phyloP scores from a whole-genome alignment of 164 flowering plant species.

The Amborella trichopoda region DNA sequence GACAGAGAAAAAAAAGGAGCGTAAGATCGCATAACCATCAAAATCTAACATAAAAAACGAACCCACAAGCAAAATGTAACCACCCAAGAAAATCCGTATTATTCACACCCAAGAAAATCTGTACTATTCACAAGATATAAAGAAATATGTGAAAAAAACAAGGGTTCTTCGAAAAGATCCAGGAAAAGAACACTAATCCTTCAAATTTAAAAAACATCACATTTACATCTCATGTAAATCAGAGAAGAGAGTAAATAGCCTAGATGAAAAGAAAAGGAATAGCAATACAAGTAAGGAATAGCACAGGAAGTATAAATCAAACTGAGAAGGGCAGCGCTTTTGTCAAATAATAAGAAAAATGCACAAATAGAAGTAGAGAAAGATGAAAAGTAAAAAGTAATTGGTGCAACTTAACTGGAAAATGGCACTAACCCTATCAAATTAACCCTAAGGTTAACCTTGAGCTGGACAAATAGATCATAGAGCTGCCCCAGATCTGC shows the following conservation, averaged over 20 bases:
- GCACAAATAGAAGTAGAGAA: not conserved
- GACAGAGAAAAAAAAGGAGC: no score
- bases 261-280: not conserved
- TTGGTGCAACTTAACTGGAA: no score
- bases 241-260: not conserved
- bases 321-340: not conserved
- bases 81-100: no score
- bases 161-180: no score
- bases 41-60: no score
- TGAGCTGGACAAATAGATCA: conserved; percentile 89
- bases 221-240: not conserved
- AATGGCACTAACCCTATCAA: conserved; percentile 60
- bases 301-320: no score
- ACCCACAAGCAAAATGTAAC: no score
- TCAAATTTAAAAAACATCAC: not conserved
- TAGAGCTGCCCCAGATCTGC: conserved; percentile 94
- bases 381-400: not conserved
- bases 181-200: no score
- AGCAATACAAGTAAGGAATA: not conserved
- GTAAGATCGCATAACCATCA: no score
- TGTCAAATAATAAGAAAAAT: not conserved
- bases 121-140: no score
- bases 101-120: no score
- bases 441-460: conserved; percentile 85
- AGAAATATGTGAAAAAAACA: no score